A percentile compares a stretch with the other conserved stretches of the same genome.
Conservation (phyloP, 2,329 filamentous ascomycete species). For the Trichoderma sp. region DNA sequence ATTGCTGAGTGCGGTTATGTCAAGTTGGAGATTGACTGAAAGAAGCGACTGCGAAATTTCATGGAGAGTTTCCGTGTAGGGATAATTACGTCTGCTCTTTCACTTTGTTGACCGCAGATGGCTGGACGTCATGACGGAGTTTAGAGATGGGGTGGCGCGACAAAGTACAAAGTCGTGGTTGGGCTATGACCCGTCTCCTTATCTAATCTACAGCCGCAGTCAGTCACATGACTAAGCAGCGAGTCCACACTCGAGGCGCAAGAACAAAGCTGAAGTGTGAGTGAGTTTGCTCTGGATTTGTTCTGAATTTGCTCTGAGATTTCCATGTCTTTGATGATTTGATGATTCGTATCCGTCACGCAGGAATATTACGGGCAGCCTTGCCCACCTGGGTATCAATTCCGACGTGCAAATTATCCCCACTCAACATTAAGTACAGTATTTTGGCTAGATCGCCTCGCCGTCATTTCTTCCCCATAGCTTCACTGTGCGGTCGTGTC, state of each 20-base stretch:
- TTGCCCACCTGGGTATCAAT: constrained; percentile 2
- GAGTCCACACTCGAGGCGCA: not conserved
- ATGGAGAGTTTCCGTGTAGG: constrained; percentile 24
- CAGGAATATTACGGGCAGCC: not conserved
- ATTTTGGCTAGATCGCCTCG: constrained; percentile 43
- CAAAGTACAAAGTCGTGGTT: not conserved
- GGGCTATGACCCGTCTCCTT: constrained; percentile 17
- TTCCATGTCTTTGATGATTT: not conserved
- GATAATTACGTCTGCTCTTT: not conserved
- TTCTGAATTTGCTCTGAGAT: not conserved
- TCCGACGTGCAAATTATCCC: not conserved
- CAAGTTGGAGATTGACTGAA: constrained; percentile 26
- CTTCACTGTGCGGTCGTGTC: constrained; percentile 93
- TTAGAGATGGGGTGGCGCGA: constrained; percentile 8
- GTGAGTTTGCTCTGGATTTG: not conserved
- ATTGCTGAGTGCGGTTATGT: constrained; percentile 37
- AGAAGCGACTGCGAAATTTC: constrained; percentile 23
- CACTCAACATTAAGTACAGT: constrained; percentile 15
- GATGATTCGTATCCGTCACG: not conserved
- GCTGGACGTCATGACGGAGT: not conserved
- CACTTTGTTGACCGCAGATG: not conserved
- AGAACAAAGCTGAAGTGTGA: not conserved
- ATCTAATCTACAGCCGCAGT: constrained; percentile 25
- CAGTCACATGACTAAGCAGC: constrained; percentile 22
- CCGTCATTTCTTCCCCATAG: constrained; percentile 87